Evolutionary conservation across 1,284 basidiomycete genomes (phyloP).

Genomic region (Ceratorhiza oryzae-sativae): DNA sequence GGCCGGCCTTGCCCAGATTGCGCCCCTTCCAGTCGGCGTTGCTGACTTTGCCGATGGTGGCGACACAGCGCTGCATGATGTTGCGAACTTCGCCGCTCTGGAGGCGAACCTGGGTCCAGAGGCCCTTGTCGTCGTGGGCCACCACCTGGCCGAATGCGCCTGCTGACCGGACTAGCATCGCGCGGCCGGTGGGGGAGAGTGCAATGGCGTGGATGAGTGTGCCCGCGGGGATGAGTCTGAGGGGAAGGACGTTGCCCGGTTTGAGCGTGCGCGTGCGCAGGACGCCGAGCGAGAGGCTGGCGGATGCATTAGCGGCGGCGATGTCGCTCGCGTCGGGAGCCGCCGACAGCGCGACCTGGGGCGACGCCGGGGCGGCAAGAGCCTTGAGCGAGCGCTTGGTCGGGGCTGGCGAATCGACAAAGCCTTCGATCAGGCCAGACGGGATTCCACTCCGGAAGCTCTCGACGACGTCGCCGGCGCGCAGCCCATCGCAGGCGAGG

Average conservation of each 20-base stretch:
- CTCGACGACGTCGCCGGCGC: conserved; percentile 88
- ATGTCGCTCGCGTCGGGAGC: conserved; percentile 43
- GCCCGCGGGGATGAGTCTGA: conserved; percentile 90
- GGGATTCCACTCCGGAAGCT: conserved; percentile 87
- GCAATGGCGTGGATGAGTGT: conserved; percentile 90
- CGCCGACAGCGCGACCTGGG: conserved; percentile 42
- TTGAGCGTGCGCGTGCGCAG: conserved; percentile 86
- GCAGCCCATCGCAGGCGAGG: conserved; percentile 87
- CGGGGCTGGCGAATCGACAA: conserved; percentile 20
- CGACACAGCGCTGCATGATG: conserved; percentile 82
- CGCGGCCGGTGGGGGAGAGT: conserved; percentile 77
- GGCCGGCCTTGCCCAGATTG: conserved; percentile 89
- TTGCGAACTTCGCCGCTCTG: conserved; percentile 94
- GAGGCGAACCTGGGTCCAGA: conserved; percentile 84
- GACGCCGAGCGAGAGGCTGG: conserved; percentile 79
- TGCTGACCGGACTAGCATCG: conserved; percentile 86
- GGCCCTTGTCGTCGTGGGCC: conserved; percentile 69
- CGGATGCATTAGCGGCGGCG: conserved; percentile 58
- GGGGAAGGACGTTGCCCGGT: conserved; percentile 92
- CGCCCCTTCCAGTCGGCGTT: conserved; percentile 90
- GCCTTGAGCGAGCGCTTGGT: conserved; percentile 23
- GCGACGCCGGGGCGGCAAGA: conserved; percentile 34
- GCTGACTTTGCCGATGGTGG: conserved; percentile 91
- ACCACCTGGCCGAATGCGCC: conserved; percentile 88
- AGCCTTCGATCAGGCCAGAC: conserved; percentile 14